phyloP scores from a whole-genome alignment of 2,329 filamentous ascomycete species.

The Neonectria ditissima region DNA sequence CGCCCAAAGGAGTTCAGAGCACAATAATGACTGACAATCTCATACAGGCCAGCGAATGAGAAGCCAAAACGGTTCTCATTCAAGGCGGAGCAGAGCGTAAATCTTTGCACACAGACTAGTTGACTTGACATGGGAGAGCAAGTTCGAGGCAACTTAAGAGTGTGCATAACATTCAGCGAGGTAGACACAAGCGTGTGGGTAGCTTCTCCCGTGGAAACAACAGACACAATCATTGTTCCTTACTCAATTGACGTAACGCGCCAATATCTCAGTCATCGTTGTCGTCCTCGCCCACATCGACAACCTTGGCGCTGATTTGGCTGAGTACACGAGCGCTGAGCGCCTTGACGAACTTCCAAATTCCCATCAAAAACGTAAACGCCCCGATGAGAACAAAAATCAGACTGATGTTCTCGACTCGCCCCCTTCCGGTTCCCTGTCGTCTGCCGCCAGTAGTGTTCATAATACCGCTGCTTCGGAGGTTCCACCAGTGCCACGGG shows the following conservation, averaged over 20 bases:
- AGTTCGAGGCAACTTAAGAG: constrained; percentile 95
- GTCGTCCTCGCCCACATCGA: constrained; percentile 78
- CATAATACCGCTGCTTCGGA: constrained; percentile 71
- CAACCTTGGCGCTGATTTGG: constrained; percentile 80
- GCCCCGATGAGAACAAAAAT: constrained; percentile 84
- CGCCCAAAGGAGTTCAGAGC: constrained; percentile 46
- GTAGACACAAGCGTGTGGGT: constrained; percentile 10
- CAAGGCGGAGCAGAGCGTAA: constrained; percentile 59
- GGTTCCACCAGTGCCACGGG: constrained; percentile 81
- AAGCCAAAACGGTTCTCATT: constrained; percentile 64
- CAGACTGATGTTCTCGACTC: constrained; percentile 83
- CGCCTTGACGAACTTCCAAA: constrained; percentile 84
- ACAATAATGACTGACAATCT: constrained; percentile 47
- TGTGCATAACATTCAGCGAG: constrained; percentile 71
- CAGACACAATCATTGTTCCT: constrained; percentile 43
- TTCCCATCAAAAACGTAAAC: constrained; percentile 82
- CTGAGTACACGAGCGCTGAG: constrained; percentile 80
- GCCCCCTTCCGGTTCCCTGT: constrained; percentile 77
- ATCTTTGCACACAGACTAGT: constrained; percentile 98
- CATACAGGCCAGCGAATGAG: constrained; percentile 45
- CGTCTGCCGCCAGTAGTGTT: constrained; percentile 63
- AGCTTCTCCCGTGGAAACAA: constrained; percentile 3
- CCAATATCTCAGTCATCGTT: constrained; percentile 58
- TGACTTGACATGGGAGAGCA: constrained; percentile 83
- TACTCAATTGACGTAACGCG: constrained; percentile 59